Evolutionary conservation across 495 filamentous ascomycete species (phyloP).

Genomic region (Xylaria telfairii): DNA sequence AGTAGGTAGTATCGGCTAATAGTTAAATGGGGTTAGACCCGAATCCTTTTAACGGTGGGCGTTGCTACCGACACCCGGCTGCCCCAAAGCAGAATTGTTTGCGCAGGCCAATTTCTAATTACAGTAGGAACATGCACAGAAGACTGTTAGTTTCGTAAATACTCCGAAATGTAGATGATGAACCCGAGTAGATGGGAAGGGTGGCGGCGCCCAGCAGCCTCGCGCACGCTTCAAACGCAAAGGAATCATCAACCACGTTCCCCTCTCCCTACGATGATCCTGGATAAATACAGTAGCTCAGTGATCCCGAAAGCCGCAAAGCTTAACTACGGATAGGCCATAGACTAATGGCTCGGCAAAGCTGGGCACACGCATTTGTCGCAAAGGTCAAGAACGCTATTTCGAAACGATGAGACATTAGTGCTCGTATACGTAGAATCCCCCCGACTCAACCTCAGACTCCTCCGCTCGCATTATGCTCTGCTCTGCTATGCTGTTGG

Average conservation of each 20-base stretch:
- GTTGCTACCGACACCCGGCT: neutral
- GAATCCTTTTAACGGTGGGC: neutral
- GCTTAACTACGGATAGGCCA: neutral
- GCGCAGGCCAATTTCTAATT: neutral
- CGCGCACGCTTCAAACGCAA: neutral
- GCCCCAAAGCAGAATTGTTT: neutral
- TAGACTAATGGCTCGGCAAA: slow-evolving; percentile 7
- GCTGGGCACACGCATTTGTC: neutral
- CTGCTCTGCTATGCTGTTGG: neutral
- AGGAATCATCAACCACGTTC: slow-evolving; percentile 1
- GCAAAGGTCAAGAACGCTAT: neutral
- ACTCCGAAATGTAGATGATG: neutral
- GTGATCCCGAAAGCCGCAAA: slow-evolving; percentile 8
- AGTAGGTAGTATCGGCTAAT: neutral
- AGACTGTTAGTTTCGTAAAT: neutral
- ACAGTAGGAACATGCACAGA: neutral
- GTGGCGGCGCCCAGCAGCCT: neutral
- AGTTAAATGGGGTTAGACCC: neutral
- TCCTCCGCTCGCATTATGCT: neutral
- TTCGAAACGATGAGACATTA: neutral
- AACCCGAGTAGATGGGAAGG: neutral
- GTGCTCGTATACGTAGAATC: neutral
- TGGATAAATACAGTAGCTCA: neutral
- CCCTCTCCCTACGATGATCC: neutral
- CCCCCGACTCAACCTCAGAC: neutral